Evolutionary conservation across 139 green algal species (phyloP), one percentile per base, ranked within the genome.

Genomic region (Coelastrella sp.): DNA sequence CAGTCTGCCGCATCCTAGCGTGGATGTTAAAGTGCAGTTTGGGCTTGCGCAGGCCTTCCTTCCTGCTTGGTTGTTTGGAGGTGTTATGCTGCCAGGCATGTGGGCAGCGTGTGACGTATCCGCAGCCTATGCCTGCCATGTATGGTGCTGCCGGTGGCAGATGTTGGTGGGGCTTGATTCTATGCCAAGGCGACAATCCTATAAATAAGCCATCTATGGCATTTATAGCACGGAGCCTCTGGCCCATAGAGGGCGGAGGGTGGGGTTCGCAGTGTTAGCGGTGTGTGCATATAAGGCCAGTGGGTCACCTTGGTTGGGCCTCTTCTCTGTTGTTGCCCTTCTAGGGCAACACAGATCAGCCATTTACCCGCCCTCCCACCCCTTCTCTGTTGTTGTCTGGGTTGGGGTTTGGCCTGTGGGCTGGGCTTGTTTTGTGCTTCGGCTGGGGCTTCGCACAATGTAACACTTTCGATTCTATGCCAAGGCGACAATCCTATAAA

Each of bases 151-250:
- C 68, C 68, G 68, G 61, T 75, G 16, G 68, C 68, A 75, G 68
- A 23, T 75, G 13, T 75, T 23, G 13, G 16, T 75, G 68, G 68
- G 68, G 5, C 7, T 75, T 20, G 16, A 23, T 75, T 22, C 16
- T 20, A 22, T 22, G 68, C 68, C 68, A 75, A 75, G 68, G 68
- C 68, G 68, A 75, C 68, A 5, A 20, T 23, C 8, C 68, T 75
- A 75, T 75, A 75, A 75, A 75, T 75, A 20, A 75, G 16, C 68
- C 68, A 75, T 75, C 16, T 75, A 75, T 75, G 68, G 68, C 68
- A 75, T 75, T 75, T 75, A 75, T 75, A 75, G 68, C 16, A 75
- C 13, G 68, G 61, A 75, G 68, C 13, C 68, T 22, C 68, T 75
- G 68, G 68, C 68, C 16, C 68, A 75, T 75, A 32, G 13, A 75